Base-by-base conservation (phyloP, 2,329 filamentous ascomycete species). In the Lachnellula arida region DNA sequence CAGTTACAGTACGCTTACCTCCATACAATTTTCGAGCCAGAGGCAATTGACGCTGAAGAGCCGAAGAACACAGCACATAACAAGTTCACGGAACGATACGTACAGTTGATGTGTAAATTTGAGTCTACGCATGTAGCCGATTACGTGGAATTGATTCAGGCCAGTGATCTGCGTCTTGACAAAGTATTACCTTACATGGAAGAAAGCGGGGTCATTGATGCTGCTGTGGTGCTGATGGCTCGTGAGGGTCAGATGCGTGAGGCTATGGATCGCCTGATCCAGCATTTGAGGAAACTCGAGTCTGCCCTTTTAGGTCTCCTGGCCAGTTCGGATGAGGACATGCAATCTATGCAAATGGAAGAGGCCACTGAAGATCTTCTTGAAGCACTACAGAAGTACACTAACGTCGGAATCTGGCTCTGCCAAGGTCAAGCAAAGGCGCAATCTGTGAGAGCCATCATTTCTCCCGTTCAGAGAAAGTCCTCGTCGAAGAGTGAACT, bases 361-460 rank as follows among this genome's bases (percentile, higher is more conserved):
- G 82, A 87, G 60, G 82, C 88, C 0, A 83, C 87, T 0, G 82
- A 87, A 54, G 87, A 92, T 55, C 78, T 96, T 1, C 78, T 96
- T 4, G 81, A 84, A 55, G 85, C 87, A 0, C 75, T 99, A 17
- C 86, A 95, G 59, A 97, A 96, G 70, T 97, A 96, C 72, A 85
- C 87, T 1, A 87, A 91, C 61, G 90, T 99, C 1, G 94, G 95
- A 14, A 93, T 96, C 50, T 99, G 94, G 94, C 77, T 99, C 12
- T 97, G 94, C 65, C 90, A 95, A 72, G 85, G 87, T 1, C 91
- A 96, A 69, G 90, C 84, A 49, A 89, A 87, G 66, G 81, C 80
- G 0, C 72, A 76, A 5, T 69, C 70, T 49, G 58, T 52, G 22
- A 58, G 57, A 54, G 3, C 47, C 73, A 74, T 57, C 65, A 69